Evolutionary conservation across 2,329 filamentous ascomycete genomes (phyloP).

Genomic region (Amauroascus niger): DNA sequence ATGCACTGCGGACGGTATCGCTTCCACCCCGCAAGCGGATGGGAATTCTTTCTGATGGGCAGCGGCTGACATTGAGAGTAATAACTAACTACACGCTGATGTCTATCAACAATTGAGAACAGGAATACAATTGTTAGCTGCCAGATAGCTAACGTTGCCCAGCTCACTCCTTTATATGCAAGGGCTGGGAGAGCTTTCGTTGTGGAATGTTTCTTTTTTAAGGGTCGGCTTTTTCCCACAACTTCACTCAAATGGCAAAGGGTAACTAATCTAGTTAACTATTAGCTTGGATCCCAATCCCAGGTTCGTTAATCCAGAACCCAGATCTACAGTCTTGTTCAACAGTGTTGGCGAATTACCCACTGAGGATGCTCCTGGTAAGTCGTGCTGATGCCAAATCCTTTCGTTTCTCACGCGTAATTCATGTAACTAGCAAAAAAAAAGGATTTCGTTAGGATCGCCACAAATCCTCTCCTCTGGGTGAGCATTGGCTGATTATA

Average conservation of each 20-base stretch:
- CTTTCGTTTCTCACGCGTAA: not conserved
- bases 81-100: too few relatives aligned
- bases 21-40: not conserved
- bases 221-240: not conserved
- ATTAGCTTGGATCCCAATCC: slow-evolving; percentile 5
- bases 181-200: not conserved
- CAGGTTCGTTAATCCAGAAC: not conserved
- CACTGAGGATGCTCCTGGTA: not conserved
- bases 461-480: not conserved
- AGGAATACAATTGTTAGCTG: not conserved
- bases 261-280: not conserved
- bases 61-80: not conserved
- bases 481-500: too few relatives aligned
- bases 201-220: too few relatives aligned
- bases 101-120: too few relatives aligned
- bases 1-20: slow-evolving; percentile 1
- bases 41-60: not conserved
- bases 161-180: not conserved
- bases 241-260: too few relatives aligned
- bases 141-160: not conserved
- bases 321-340: not conserved
- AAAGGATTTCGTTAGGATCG: not conserved
- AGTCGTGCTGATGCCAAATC: not conserved
- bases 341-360: slow-evolving; percentile 2
- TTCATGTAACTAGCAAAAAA: not conserved